Evolutionary conservation across 2,329 filamentous ascomycete genomes (phyloP).

Genomic region (Gyromitra esculenta): DNA sequence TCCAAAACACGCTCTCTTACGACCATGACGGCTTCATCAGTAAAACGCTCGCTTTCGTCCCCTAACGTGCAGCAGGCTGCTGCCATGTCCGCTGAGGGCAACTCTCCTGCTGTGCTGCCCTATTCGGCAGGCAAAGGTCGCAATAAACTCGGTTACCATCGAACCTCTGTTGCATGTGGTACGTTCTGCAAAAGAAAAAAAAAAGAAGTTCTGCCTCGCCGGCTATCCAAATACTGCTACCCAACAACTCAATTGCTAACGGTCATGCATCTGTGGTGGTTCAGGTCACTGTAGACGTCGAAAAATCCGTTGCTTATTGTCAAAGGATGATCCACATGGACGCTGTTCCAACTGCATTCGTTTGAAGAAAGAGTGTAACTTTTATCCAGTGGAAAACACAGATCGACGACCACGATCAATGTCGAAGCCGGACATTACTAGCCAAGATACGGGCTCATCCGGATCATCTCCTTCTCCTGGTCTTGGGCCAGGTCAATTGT

Average conservation of each 20-base stretch:
- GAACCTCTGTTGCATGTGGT: constrained; percentile 96
- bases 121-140: constrained; percentile 72
- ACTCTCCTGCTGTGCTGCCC: constrained; percentile 51
- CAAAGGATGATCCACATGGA: constrained; percentile 75
- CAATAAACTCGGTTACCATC: constrained; percentile 94
- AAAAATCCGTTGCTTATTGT: constrained; percentile 89
- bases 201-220: constrained; percentile 46
- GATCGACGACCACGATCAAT: constrained; percentile 57
- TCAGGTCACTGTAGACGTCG: constrained; percentile 88
- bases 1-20: constrained; percentile 56
- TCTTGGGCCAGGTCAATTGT: constrained; percentile 51
- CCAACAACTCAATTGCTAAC: constrained; percentile 52
- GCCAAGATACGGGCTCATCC: constrained; percentile 56
- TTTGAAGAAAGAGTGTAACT: constrained; percentile 92
- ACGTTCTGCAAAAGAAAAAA: constrained; percentile 63
- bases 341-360: constrained; percentile 93
- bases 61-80: constrained; percentile 57
- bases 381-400: constrained; percentile 78
- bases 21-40: constrained; percentile 51
- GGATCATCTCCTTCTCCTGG: constrained; percentile 56
- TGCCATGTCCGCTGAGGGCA: constrained; percentile 51
- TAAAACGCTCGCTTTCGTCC: constrained; percentile 57
- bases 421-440: constrained; percentile 57
- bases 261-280: constrained; percentile 48
- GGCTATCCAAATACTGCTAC: constrained; percentile 38